A percentile compares a stretch with the other conserved stretches of the same genome.
Conservation (phyloP, 106 monocot genomes). For the Apostasia ramifera region DNA sequence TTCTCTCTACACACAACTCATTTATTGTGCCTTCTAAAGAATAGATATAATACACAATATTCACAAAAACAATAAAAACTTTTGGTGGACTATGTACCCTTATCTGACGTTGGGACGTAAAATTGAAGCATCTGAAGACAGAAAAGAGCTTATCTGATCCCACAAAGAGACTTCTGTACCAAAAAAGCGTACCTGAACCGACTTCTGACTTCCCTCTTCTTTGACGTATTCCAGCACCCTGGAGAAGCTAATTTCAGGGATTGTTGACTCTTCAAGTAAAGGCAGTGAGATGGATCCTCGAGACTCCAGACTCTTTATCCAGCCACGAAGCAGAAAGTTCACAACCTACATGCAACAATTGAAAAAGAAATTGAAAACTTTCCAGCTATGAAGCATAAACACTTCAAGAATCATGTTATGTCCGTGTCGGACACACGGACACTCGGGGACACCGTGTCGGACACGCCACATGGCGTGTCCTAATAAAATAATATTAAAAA, state of each 20-base stretch:
- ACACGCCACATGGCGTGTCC: no score
- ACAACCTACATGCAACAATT: slow-evolving; percentile 46
- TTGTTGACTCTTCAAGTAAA: slow-evolving; percentile 55
- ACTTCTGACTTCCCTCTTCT: slow-evolving; percentile 59
- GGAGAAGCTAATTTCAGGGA: slow-evolving; percentile 22
- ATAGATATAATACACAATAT: no score
- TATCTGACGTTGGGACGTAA: no score
- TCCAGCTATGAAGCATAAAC: no score
- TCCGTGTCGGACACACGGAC: no score
- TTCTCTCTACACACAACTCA: no score
- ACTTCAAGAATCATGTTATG: no score
- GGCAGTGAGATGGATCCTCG: slow-evolving; percentile 44
- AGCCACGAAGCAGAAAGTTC: slow-evolving; percentile 82
- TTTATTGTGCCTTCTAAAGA: no score
- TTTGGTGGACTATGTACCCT: no score
- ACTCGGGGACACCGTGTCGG: no score
- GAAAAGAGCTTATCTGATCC: slow-evolving; percentile 41
- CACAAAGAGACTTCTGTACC: slow-evolving; percentile 61
- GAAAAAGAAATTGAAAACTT: not conserved
- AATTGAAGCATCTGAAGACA: not conserved
- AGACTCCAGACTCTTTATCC: slow-evolving; percentile 87
- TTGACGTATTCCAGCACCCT: slow-evolving; percentile 70
- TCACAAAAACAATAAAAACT: no score
- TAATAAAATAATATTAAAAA: no score
- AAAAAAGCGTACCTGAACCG: slow-evolving; percentile 44